A percentile compares a stretch with the other conserved stretches of the same genome.
Conservation (phyloP, 2,329 filamentous ascomycete species). For the Paecilomyces fulvus region DNA sequence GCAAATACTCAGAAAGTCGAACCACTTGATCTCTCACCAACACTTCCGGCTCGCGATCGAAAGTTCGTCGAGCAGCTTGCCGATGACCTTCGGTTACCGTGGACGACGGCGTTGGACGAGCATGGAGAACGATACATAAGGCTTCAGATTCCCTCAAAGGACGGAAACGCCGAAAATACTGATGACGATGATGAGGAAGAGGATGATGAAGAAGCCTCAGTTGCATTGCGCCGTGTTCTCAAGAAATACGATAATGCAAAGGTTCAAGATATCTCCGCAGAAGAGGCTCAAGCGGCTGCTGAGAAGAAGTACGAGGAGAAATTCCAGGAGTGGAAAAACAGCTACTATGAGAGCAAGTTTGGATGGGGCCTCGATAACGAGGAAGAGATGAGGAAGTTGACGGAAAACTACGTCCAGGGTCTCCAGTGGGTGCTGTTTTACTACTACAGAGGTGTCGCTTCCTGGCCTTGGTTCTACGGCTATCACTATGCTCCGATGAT, state of each 20-base stretch:
- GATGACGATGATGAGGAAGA: constrained; percentile 59
- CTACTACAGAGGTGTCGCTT: constrained; percentile 94
- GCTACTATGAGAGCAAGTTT: constrained; percentile 87
- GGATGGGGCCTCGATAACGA: constrained; percentile 77
- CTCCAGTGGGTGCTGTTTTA: constrained; percentile 97
- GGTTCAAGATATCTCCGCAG: constrained; percentile 68
- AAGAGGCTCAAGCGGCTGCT: constrained; percentile 70
- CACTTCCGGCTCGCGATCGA: constrained; percentile 73
- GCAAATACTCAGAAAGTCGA: constrained; percentile 36
- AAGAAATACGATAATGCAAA: constrained; percentile 86
- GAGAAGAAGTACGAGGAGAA: constrained; percentile 83
- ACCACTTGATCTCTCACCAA: constrained; percentile 64
- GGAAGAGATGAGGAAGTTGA: constrained; percentile 68
- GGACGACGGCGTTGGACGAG: constrained; percentile 56
- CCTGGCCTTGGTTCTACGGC: constrained; percentile 96
- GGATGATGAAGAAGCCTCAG: constrained; percentile 73
- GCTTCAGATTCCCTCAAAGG: constrained; percentile 50
- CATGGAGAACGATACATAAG: constrained; percentile 59
- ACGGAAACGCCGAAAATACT: constrained; percentile 33
- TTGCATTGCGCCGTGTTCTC: constrained; percentile 76
- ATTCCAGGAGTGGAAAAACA: constrained; percentile 87
- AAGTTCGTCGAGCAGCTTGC: constrained; percentile 89
- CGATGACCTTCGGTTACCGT: constrained; percentile 56
- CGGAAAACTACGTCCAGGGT: constrained; percentile 95
- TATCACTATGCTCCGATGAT: constrained; percentile 99